These are phyloP conservation scores for Pholiota microspora DNA, from an alignment of 768 basidiomycete genomes.

Conservation along the genomic window DNA sequence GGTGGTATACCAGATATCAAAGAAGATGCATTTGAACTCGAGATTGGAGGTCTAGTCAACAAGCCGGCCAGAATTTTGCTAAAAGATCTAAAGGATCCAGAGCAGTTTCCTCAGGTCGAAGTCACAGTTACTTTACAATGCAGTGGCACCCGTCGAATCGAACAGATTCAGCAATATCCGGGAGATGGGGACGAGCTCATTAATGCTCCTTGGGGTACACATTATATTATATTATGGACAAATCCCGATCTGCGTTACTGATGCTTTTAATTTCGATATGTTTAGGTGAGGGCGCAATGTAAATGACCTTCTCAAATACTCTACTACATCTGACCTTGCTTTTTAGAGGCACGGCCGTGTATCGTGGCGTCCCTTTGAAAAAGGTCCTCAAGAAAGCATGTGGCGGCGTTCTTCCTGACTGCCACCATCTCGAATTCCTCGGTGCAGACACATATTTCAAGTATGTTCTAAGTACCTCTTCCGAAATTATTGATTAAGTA, in stretches of 20 bases:
- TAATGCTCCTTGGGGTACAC: slow-evolving; percentile 16
- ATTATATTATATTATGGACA: background rate
- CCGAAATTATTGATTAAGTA: background rate
- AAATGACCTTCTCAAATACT: background rate
- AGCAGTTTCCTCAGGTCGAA: slow-evolving; percentile 11
- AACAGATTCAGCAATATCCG: slow-evolving; percentile 15
- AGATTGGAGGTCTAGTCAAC: slow-evolving; percentile 15
- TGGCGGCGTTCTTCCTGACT: slow-evolving; percentile 9
- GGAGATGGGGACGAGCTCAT: slow-evolving; percentile 17
- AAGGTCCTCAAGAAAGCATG: slow-evolving; percentile 16
- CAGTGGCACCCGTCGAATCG: slow-evolving; percentile 16
- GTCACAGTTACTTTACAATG: slow-evolving; percentile 14
- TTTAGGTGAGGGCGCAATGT: slow-evolving; percentile 14
- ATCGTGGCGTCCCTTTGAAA: slow-evolving; percentile 14
- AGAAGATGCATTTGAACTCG: slow-evolving; percentile 12
- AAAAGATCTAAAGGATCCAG: slow-evolving; percentile 12
- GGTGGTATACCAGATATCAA: slow-evolving; percentile 15
- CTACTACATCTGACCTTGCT: too few species aligned
- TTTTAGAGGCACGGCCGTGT: slow-evolving; percentile 13
- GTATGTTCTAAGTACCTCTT: background rate
- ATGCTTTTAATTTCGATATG: background rate
- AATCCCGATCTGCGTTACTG: background rate
- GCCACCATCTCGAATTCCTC: slow-evolving; percentile 14
- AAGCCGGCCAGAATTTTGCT: slow-evolving; percentile 13
- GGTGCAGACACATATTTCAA: slow-evolving; percentile 17